Evolutionary conservation across 306 rosid genomes (phyloP), one percentile per base, ranked within the genome.

Genomic region (Mimosa bimucronata): DNA sequence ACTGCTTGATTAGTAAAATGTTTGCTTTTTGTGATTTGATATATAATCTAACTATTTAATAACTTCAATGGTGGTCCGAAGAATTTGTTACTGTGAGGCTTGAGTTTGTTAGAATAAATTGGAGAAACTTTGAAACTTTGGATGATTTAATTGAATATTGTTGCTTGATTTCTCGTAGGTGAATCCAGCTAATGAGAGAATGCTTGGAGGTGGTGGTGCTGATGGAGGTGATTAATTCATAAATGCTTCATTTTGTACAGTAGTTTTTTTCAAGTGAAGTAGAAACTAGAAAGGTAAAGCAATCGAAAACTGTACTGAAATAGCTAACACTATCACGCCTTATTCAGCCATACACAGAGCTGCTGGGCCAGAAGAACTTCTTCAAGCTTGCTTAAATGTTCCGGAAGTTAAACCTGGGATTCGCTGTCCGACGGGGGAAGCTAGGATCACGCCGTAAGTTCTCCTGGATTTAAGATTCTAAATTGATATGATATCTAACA

Each of bases 171-270:
- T 53, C 66, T 50, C 23, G 30, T 79, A 94, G 98, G 97, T 94
- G 21, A 94, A 92, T 90, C 95, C 98, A 7, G 98, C 97, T 19
- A 94, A 94, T 61, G 92, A 92, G 85, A 83, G 82, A 83, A 94
- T 94, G 98, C 95, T 92, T 61, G 98, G 98, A 83, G 97, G 97
- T 77, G 97, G 92, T 11, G 97, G 95, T 25, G 98, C 95, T 7
- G 97, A 95, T 81, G 98, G 98, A 90, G 98, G 98, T 94, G 85
- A 77, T 74, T 29, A 1, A 29, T 6, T 34, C 42, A 71, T 9
- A 40, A 26, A 9, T 19, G 14, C 16, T 55, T 38, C 28, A 23
- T 30, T 64, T 74, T n/a, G 31, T 57, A 13, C 34, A 2, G 46
- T n/a, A 12, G 46, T 34, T 34, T n/a, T 13, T 74, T n/a, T 23